Evolutionary conservation across 495 filamentous ascomycete genomes (phyloP), one percentile per base, ranked within the genome.

Genomic region (Talaromyces wortmannii): DNA sequence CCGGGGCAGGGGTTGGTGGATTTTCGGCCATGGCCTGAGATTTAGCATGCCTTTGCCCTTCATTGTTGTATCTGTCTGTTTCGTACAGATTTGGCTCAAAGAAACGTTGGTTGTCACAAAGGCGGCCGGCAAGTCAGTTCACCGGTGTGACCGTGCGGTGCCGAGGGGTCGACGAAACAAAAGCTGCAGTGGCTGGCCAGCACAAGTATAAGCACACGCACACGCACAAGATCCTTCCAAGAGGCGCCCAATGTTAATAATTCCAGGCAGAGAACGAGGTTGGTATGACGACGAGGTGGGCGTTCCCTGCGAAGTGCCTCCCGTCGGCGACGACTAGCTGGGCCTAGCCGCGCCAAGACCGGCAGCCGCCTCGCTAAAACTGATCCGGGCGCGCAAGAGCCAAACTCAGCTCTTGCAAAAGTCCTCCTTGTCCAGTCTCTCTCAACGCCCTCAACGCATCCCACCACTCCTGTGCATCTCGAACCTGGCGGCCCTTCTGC

Each of bases 1-100:
- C 17, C 90, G 73, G 3, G 87, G 85, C 3, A 89, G 74, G 16
- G 87, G 87, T 15, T 81, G 85, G 61, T 92, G 85, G 46, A 92
- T 78, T 59, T 82, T 84, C 3, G 80, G 78, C 75, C 58, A 83
- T 50, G 83, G 70, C 58, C 71, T 80, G 56, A 84, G 68, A 32
- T 61, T 61, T 31, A 72, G 61, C 31, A 65, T 62, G 0, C 65
- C 57, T 4, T 68, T 65, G n/a, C 63, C 62, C 59, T 73, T 79
- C 78, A 81, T 80, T 61, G 45, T 62, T 60, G 45, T 17, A 23
- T 4, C 23, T 18, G 6, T 11, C 6, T 40, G 31, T 36, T 6
- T 53, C 2, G 13, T 10, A 40, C 36, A 5, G 36, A 40, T 23
- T 23, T 23, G 23, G 23, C 23, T 23, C 23, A 23, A 23, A 23